Base-by-base conservation (phyloP, 306 rosid genomes). In the Chamaecrista fasciculata region DNA sequence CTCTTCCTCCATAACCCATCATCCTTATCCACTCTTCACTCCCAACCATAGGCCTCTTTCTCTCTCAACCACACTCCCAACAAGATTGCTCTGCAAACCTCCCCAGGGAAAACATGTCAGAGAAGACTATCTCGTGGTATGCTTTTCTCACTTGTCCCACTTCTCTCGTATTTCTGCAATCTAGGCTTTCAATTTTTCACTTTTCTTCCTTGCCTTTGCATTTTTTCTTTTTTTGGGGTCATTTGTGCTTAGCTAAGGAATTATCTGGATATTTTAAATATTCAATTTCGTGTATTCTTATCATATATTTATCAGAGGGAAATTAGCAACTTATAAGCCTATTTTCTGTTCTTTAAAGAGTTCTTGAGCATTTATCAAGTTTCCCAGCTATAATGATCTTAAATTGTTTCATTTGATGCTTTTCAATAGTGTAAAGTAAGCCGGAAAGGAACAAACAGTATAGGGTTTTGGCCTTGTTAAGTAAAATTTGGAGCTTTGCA, bases 71-170 rank as follows among this genome's bases (percentile, higher is more conserved):
- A 31, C 43, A 29, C 46, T 69, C 3, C 80, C 91, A 53, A 83
- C 87, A 76, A 85, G 78, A 75, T 21, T 86, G 26, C 85, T 88
- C 10, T 90, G 92, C 66, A 67, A 72, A 59, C 92, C 98, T 10
- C 90, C 95, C 11, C 82, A 66, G 8, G 98, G 97, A 8, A 88
- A 79, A 70, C 48, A 83, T 60, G 73, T 94, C 43, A 74, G 81
- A 63, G 86, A 88, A 14, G 95, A 88, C 74, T 90, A 94, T 81
- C 96, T 90, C 56, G 98, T 94, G 88, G 98, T 91, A 81, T 67
- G 82, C 1, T 44, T n/a, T n/a, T n/a, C n/a, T n/a, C n/a, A n/a
- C 7, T 20, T 3, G 26, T 59, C 43, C 63, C 26, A 0, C 28
- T 73, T 25, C 31, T 66, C 12, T 7, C 14, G 1, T 69, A 3